Percentiles rank a stretch among this genome's conserved stretches.
These are phyloP conservation scores for Trifolium repens DNA, from an alignment of 306 rosid species.

Conservation along the genomic window DNA sequence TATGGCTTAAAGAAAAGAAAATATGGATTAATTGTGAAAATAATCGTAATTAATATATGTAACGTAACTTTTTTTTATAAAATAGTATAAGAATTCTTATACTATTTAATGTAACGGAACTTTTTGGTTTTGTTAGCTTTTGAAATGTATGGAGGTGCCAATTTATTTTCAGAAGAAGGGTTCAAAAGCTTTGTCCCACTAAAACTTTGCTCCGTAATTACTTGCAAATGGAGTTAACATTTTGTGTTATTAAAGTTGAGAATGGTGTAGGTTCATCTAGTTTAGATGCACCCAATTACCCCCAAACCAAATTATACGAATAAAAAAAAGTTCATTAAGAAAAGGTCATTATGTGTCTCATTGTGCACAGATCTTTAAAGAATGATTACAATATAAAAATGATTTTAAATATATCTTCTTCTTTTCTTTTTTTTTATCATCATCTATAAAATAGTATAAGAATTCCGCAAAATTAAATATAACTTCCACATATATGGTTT, in stretches of 20 bases:
- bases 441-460: too few species aligned
- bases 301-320: slow-evolving; percentile 4
- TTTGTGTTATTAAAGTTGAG: slow-evolving; percentile 23
- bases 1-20: neutral
- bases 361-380: slow-evolving; percentile 24
- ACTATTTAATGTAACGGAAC: neutral
- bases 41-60: slow-evolving; percentile 24
- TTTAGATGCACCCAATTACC: slow-evolving; percentile 37
- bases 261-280: slow-evolving; percentile 39
- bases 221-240: slow-evolving; percentile 31
- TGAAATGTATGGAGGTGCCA: neutral
- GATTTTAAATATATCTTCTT: too few species aligned
- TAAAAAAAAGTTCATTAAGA: neutral
- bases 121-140: neutral
- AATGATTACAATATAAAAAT: too few species aligned
- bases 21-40: slow-evolving; percentile 6
- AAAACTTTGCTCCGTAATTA: slow-evolving; percentile 30
- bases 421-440: too few species aligned
- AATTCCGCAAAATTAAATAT: too few species aligned
- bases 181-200: slow-evolving; percentile 53
- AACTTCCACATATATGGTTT: too few species aligned
- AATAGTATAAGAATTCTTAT: too few species aligned
- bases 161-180: slow-evolving; percentile 49
- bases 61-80: neutral
- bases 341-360: slow-evolving; percentile 16